These are phyloP conservation scores for Monosporascus sp. DNA, from an alignment of 2,329 filamentous ascomycete genomes.

Conservation along the genomic window DNA sequence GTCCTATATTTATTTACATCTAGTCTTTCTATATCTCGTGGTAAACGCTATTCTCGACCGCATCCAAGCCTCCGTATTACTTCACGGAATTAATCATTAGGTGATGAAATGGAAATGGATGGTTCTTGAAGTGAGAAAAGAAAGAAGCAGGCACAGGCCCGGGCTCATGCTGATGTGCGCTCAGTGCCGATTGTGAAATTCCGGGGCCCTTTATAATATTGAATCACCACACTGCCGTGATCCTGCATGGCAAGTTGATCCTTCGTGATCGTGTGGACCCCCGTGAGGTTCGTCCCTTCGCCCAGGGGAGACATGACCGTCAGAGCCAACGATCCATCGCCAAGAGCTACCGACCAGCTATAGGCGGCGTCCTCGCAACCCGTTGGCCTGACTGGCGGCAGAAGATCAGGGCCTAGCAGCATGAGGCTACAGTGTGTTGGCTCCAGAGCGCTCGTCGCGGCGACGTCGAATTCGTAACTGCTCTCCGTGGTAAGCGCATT, in stretches of 20 bases:
- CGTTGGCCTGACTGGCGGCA: conserved; percentile 12
- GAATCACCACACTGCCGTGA: conserved; percentile 9
- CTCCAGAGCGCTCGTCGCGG: conserved; percentile 5
- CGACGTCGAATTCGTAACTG: conserved; percentile 17
- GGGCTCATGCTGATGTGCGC: neutral
- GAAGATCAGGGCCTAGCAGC: conserved; percentile 14
- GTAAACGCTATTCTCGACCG: too few species aligned
- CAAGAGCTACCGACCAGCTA: conserved; percentile 12
- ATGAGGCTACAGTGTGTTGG: conserved; percentile 13
- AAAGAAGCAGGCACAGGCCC: neutral
- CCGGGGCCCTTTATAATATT: conserved; percentile 12
- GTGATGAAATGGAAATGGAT: neutral
- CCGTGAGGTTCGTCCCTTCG: conserved; percentile 14
- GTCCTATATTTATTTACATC: too few species aligned
- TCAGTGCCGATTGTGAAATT: conserved; percentile 4
- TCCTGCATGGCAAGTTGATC: conserved; percentile 13
- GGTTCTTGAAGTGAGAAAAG: too few species aligned
- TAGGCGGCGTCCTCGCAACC: conserved; percentile 11
- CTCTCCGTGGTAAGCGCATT: neutral
- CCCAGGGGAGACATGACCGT: conserved; percentile 13
- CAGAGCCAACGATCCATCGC: conserved; percentile 8
- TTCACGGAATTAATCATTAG: neutral
- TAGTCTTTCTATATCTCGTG: too few species aligned
- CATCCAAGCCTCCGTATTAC: too few species aligned
- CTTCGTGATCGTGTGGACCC: conserved; percentile 9